Percentiles rank a stretch among this genome's conserved stretches.
phyloP scores from a whole-genome alignment of 164 flowering plant species.

The Platanus orientalis region DNA sequence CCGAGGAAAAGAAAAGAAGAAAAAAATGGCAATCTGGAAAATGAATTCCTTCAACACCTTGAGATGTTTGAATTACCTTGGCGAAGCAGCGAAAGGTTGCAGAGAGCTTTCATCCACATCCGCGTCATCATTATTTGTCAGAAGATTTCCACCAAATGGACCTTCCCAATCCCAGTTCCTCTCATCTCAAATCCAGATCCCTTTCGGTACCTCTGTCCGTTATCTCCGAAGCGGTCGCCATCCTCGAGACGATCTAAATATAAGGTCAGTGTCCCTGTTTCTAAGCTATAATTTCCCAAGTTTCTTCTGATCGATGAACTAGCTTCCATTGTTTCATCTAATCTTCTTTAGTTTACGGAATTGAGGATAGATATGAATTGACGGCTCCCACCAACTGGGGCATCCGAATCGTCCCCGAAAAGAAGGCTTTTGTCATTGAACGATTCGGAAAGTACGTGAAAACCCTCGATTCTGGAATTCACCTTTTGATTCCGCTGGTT shows the following conservation, averaged over 20 bases:
- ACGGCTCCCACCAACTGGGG: constrained; percentile 81
- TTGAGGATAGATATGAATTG: constrained; percentile 37
- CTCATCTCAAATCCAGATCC: not conserved
- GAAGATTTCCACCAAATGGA: not conserved
- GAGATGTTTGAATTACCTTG: constrained; percentile 10
- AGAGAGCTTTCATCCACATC: not conserved
- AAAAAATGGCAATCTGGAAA: constrained; percentile 14
- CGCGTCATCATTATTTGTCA: not conserved
- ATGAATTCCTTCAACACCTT: constrained; percentile 9
- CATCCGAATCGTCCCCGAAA: constrained; percentile 73
- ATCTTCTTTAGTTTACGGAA: not conserved
- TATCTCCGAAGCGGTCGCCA: constrained; percentile 20
- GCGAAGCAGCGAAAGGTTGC: not conserved
- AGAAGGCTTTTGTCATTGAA: constrained; percentile 80
- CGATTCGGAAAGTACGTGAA: constrained; percentile 82
- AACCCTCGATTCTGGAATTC: constrained; percentile 80
- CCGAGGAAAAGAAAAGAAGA: not conserved
- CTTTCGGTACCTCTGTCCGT: constrained; percentile 13
- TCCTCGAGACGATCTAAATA: constrained; percentile 12
- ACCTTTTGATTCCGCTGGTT: constrained; percentile 70
- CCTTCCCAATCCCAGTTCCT: not conserved
- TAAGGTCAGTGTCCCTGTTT: constrained; percentile 8
- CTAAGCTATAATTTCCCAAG: not conserved
- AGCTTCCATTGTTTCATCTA: not conserved
- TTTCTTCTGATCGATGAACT: too few relatives aligned